Base-by-base conservation (phyloP, 1,139 yeast species). In the Petasospora rhodanensis region DNA sequence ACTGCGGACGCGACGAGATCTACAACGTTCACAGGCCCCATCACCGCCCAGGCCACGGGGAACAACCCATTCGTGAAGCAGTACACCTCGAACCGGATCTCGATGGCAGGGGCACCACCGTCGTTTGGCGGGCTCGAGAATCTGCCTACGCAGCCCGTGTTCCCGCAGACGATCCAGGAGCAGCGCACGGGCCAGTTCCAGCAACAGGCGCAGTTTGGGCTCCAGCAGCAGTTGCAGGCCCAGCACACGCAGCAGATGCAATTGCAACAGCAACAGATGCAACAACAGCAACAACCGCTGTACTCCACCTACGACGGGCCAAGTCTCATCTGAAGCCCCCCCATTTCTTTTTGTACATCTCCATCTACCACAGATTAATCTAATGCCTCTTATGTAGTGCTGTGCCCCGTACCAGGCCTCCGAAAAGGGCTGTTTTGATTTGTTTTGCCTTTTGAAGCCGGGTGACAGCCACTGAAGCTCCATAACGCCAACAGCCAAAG, bases 81-180 rank as follows among this genome's bases (percentile, higher is more conserved):
- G 42, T 40, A 40, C 29, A 29, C 50, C 4, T 43, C 49, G 19
- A 38, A 40, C 29, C 40, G 47, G 14, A 47, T 52, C 26, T 46
- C 56, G 19, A 26, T 47, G 18, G 58, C 47, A 24, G 63, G 66
- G 7, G 62, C 67, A 10, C 80, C 74, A 47, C 66, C 72, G 4
- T 78, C 85, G 3, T 80, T 83, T 14, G 86, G 85, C 5, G 86
- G 86, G 0, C 64, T 76, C 38, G 86, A 79, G 51, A 62, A 62
- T 34, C 47, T 77, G 24, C 79, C 79, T 4, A 78, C 85, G 0
- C 56, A 73, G 4, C 70, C 85, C 4, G 81, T 78, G 2, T 79
- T 79, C 48, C 84, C 84, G 0, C 74, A 75, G 43, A 78, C 84
- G 7, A 75, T 55, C 22, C 56, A 52, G 30, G 59, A 56, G 23